Evolutionary conservation across 192 early-diverging fungal species (phyloP).

Genomic region (Podila clonocystis): DNA sequence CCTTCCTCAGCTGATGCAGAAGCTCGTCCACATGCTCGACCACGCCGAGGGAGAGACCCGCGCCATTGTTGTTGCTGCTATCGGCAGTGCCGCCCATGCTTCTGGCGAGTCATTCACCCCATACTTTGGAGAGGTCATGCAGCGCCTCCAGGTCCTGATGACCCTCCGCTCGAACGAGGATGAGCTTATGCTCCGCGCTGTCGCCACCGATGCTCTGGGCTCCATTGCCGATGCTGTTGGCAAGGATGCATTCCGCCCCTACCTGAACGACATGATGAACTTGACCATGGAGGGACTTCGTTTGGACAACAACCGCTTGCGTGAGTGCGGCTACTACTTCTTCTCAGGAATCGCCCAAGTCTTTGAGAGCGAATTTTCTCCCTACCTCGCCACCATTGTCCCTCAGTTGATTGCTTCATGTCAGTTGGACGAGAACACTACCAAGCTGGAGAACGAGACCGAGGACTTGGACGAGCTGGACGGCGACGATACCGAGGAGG

Average conservation of each 20-base stretch:
- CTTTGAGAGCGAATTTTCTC: constrained; percentile 84
- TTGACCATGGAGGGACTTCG: constrained; percentile 83
- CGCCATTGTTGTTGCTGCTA: constrained; percentile 82
- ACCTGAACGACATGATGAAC: constrained; percentile 78
- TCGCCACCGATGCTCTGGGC: constrained; percentile 86
- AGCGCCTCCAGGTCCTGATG: constrained; percentile 78
- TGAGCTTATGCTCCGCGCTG: constrained; percentile 81
- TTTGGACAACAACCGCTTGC: constrained; percentile 75
- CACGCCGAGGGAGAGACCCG: constrained; percentile 73
- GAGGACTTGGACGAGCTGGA: constrained; percentile 54
- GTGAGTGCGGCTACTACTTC: constrained; percentile 89
- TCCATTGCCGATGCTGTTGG: constrained; percentile 91
- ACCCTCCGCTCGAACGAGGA: constrained; percentile 72
- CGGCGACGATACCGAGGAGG: constrained; percentile 62
- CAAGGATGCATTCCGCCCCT: constrained; percentile 80
- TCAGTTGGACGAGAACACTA: constrained; percentile 73
- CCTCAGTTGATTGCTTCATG: constrained; percentile 86
- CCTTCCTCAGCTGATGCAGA: constrained; percentile 84
- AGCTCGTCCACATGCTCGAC: constrained; percentile 80
- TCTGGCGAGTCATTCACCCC: constrained; percentile 74
- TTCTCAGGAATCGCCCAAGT: constrained; percentile 86
- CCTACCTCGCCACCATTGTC: constrained; percentile 78
- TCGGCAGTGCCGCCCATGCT: constrained; percentile 92
- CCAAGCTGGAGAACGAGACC: constrained; percentile 30
- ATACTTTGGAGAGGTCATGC: constrained; percentile 81